Evolutionary conservation across 768 basidiomycete species (phyloP).

Genomic region (Tylopilus vinaceipallidus): DNA sequence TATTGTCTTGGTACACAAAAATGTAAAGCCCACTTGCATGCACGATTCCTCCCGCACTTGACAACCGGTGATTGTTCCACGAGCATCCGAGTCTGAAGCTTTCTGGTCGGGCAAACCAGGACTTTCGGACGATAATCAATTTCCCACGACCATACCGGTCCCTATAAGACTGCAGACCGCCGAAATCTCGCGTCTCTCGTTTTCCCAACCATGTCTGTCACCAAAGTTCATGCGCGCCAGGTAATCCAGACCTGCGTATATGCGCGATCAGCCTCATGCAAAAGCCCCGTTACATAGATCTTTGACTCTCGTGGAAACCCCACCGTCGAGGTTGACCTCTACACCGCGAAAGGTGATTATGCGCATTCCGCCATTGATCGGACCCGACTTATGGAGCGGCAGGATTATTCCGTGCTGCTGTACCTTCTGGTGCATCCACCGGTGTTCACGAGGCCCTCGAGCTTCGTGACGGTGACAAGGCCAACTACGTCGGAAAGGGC

Average conservation of each 20-base stretch:
- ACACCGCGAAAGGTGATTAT: slow-evolving; percentile 77
- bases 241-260: slow-evolving; percentile 38
- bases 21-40: not conserved
- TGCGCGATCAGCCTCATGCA: slow-evolving; percentile 1
- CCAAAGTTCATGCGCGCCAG: slow-evolving; percentile 91
- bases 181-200: slow-evolving; percentile 14
- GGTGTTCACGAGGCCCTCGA: slow-evolving; percentile 98
- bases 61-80: slow-evolving; percentile 11
- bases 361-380: slow-evolving; percentile 1
- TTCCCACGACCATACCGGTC: slow-evolving; percentile 27
- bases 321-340: slow-evolving; percentile 90
- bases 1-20: slow-evolving; percentile 14
- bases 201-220: slow-evolving; percentile 77
- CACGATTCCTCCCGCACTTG: slow-evolving; percentile 5
- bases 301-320: slow-evolving; percentile 99
- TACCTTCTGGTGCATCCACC: slow-evolving; percentile 98
- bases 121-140: slow-evolving; percentile 36
- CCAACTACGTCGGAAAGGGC: slow-evolving; percentile 95
- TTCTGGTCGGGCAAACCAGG: not conserved
- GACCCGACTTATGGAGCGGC: slow-evolving; percentile 16
- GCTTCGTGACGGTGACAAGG: slow-evolving; percentile 95
- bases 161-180: slow-evolving; percentile 22
- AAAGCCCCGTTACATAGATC: slow-evolving; percentile 57
- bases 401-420: slow-evolving; percentile 93
- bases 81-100: not conserved